These are phyloP conservation scores for Tylopilus sp. DNA, from an alignment of 1,284 basidiomycete genomes.

Conservation along the genomic window DNA sequence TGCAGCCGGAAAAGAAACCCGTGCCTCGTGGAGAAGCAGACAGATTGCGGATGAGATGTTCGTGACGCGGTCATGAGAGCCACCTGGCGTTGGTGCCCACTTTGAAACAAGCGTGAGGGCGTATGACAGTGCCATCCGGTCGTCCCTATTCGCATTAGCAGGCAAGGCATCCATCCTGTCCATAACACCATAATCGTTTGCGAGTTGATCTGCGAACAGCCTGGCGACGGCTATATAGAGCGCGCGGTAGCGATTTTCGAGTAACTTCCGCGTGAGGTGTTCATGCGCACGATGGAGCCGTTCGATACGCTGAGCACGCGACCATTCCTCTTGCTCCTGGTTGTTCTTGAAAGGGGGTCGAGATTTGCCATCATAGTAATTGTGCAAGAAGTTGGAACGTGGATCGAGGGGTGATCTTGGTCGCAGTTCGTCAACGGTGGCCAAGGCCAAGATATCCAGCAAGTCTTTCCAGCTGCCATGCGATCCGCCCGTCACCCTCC, in stretches of 20 bases:
- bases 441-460: constrained; percentile 58
- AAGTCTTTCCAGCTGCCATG: constrained; percentile 72
- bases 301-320: constrained; percentile 27
- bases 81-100: constrained; percentile 62
- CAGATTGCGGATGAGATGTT: constrained; percentile 62
- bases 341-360: constrained; percentile 17
- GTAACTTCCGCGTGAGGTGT: constrained; percentile 42
- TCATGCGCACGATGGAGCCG: constrained; percentile 31
- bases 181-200: constrained; percentile 44
- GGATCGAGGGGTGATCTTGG: constrained; percentile 6
- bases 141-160: constrained; percentile 26
- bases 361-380: constrained; percentile 6
- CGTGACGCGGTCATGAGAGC: constrained; percentile 58
- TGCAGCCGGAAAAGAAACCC: constrained; percentile 18
- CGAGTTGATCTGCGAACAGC: constrained; percentile 53
- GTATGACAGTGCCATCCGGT: constrained; percentile 38
- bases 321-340: constrained; percentile 27
- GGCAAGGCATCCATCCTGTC: constrained; percentile 33
- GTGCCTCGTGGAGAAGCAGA: constrained; percentile 44
- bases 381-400: constrained; percentile 36
- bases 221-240: constrained; percentile 61
- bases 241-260: constrained; percentile 49
- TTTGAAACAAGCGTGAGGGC: constrained; percentile 58
- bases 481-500: constrained; percentile 29
- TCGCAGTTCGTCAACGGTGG: constrained; percentile 45